Base-by-base conservation (phyloP, 2,329 filamentous ascomycete genomes). In the Aspergillus hiratsukae region DNA sequence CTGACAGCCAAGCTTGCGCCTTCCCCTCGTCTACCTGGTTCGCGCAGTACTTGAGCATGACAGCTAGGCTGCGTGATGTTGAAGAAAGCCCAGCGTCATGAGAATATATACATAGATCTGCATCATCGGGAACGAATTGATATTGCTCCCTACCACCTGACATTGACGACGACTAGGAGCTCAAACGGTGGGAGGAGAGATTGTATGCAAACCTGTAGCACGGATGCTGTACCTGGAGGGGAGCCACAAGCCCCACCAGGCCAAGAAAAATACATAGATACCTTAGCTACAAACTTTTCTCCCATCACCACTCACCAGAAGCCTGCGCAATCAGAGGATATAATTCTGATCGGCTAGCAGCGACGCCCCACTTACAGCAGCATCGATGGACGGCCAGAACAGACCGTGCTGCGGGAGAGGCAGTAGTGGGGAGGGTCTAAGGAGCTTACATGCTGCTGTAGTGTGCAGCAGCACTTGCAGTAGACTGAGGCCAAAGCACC, bases 401-500 rank as follows among this genome's bases (percentile, higher is more conserved):
- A 56, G 51, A 41, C 57, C 51, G 54, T 54, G 57, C 54, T 49
- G 29, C 51, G 50, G 53, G 48, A 51, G 51, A 54, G 49, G 51
- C 51, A 50, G 29, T 55, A 19, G 27, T 43, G 45, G 57, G 55
- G 57, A 51, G 53, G 27, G 53, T 55, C 50, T 50, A 55, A 46
- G 35, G 4, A 23, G 57, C 51, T 58, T 49, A 56, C 57, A 49
- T 53, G 57, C 54, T 46, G 52, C 27, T 54, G 51, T 56, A 54
- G 53, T 53, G 49, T 48, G 37, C 45, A 53, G 56, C 56, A 55
- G 37, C 43, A 37, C 31, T 37, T 50, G 48, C 53, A 58, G 53
- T 50, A 53, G 48, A 28, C 45, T 27, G 53, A 35, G 53, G 57
- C 57, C 57, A 56, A 54, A 56, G 56, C 54, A 56, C 57, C 43